These are phyloP conservation scores for Wickerhamomyces sydowiorum DNA, from an alignment of 805 yeast genomes.

Conservation along the genomic window DNA sequence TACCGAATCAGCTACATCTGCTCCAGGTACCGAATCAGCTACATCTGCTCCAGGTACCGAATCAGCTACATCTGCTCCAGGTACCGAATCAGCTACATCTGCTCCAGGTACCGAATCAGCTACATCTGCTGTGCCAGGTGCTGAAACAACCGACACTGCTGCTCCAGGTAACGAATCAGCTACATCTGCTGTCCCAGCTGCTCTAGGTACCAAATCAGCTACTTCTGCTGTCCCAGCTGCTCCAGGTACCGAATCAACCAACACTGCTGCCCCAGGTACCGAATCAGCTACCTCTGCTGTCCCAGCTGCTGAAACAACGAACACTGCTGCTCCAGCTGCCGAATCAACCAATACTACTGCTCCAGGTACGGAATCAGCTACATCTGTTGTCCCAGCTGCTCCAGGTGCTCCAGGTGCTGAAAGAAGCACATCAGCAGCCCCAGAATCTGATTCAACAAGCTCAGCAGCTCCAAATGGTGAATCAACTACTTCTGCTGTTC, in stretches of 20 bases:
- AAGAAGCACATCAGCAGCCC: too few relatives aligned
- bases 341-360: background rate
- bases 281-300: background rate
- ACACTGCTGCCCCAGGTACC: conserved; percentile 1
- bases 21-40: background rate
- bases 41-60: too few relatives aligned
- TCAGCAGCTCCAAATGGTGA: background rate
- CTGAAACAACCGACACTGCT: background rate
- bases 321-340: background rate
- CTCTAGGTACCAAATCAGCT: background rate
- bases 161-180: background rate
- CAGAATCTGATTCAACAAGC: too few relatives aligned
- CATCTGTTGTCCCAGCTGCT: background rate
- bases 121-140: background rate
- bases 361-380: background rate
- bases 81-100: background rate
- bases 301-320: background rate
- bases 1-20: background rate
- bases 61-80: background rate
- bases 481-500: background rate
- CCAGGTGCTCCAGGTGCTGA: too few relatives aligned
- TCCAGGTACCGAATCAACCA: background rate
- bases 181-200: conserved; percentile 1
- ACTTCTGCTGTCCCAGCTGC: background rate
- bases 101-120: background rate